Percentiles rank a stretch among this genome's conserved stretches.
These are phyloP conservation scores for Pseudogymnoascus sp. DNA, from an alignment of 2,329 filamentous ascomycete species.

Conservation along the genomic window DNA sequence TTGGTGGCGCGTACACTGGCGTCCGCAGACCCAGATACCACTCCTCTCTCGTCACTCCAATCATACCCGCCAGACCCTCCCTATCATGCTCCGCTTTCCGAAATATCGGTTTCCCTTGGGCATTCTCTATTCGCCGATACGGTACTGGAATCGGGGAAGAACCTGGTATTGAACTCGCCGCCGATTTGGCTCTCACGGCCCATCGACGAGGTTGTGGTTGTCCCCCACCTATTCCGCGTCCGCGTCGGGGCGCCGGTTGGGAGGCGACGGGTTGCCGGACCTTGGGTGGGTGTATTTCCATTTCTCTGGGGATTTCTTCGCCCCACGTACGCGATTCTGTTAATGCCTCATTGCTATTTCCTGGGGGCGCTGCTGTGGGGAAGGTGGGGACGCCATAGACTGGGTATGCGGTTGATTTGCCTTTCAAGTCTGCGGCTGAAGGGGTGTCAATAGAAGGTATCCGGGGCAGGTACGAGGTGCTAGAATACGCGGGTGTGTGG, in stretches of 20 bases:
- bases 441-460: no score
- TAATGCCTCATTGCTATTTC: not conserved
- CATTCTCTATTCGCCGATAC: not conserved
- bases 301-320: not conserved
- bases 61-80: not conserved
- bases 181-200: not conserved
- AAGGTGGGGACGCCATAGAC: not conserved
- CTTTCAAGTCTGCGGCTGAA: not conserved
- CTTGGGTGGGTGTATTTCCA: not conserved
- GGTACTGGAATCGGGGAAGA: not conserved
- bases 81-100: not conserved
- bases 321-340: not conserved
- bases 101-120: not conserved
- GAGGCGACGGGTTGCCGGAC: not conserved
- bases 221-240: not conserved
- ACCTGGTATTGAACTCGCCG: not conserved
- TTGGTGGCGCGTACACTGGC: not conserved
- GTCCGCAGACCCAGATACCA: not conserved
- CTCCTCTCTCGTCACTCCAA: not conserved
- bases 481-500: no score
- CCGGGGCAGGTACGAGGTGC: no score
- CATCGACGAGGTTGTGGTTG: not conserved
- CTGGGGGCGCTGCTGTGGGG: not conserved
- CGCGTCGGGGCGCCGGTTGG: not conserved
- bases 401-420: not conserved